Conservation (phyloP, 805 yeast genomes). For the Nakazawaea holstii region DNA sequence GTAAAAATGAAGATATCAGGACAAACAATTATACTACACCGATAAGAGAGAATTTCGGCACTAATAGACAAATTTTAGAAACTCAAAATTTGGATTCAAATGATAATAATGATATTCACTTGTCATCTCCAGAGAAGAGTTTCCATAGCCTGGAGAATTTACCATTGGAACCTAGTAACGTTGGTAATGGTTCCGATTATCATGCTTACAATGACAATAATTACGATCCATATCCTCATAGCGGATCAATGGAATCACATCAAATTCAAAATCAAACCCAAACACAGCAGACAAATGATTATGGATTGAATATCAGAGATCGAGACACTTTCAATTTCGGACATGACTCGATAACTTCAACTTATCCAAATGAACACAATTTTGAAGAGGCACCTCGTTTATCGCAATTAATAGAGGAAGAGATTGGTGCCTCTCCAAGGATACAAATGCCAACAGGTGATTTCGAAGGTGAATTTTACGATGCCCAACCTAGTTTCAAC, state of each 20-base stretch:
- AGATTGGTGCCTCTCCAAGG: conserved; percentile 6
- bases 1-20: conserved; percentile 2
- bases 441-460: neutral
- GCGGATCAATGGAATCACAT: too few species aligned
- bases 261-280: too few species aligned
- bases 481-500: neutral
- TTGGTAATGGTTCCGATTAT: too few species aligned
- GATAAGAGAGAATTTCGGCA: neutral
- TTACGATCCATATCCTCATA: too few species aligned
- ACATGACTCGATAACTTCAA: neutral
- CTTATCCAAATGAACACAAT: neutral
- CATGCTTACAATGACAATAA: too few species aligned
- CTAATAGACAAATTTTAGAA: neutral
- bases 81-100: too few species aligned
- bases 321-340: neutral
- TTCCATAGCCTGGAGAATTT: neutral
- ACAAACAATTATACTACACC: conserved; percentile 4
- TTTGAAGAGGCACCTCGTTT: conserved; percentile 1
- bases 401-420: conserved; percentile 6
- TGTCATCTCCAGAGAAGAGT: conserved; percentile 3
- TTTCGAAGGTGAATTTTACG: neutral
- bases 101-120: too few species aligned
- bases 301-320: neutral
- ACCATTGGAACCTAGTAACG: neutral
- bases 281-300: too few species aligned